Conservation (phyloP, 768 basidiomycete species). For the Lactarius evosmus region DNA sequence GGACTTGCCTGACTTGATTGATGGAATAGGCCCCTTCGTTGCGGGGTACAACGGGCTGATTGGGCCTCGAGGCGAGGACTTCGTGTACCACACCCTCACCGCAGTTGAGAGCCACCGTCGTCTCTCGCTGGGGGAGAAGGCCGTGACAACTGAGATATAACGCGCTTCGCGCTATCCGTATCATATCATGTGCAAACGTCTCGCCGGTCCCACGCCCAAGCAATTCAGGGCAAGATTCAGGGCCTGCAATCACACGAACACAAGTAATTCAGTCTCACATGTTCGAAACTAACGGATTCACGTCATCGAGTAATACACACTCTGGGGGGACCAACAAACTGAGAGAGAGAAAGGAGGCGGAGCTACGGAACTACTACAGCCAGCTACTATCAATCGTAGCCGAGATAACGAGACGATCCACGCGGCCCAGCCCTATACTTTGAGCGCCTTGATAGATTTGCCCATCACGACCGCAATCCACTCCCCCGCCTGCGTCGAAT, state of each 20-base stretch:
- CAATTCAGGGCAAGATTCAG: background rate
- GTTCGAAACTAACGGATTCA: too few species aligned
- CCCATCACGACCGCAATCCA: constrained; percentile 86
- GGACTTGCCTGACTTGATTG: background rate
- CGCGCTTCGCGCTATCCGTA: too few species aligned
- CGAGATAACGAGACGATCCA: constrained; percentile 1
- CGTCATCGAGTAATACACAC: background rate
- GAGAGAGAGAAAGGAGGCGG: background rate
- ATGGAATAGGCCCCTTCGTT: background rate
- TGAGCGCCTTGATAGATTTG: constrained; percentile 75
- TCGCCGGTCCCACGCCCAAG: too few species aligned
- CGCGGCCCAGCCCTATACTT: constrained; percentile 50
- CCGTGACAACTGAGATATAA: too few species aligned
- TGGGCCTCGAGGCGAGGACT: background rate
- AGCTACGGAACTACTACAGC: background rate
- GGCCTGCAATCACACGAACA: background rate
- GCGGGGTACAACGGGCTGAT: too few species aligned
- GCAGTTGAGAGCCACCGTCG: too few species aligned
- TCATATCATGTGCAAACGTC: background rate
- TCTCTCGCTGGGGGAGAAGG: too few species aligned
- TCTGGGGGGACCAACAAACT: background rate
- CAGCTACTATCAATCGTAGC: too few species aligned
- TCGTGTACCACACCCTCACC: background rate
- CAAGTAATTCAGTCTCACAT: background rate
- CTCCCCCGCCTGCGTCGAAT: constrained; percentile 72